phyloP scores from a whole-genome alignment of 495 filamentous ascomycete genomes.

The Sordaria brevicollis region DNA sequence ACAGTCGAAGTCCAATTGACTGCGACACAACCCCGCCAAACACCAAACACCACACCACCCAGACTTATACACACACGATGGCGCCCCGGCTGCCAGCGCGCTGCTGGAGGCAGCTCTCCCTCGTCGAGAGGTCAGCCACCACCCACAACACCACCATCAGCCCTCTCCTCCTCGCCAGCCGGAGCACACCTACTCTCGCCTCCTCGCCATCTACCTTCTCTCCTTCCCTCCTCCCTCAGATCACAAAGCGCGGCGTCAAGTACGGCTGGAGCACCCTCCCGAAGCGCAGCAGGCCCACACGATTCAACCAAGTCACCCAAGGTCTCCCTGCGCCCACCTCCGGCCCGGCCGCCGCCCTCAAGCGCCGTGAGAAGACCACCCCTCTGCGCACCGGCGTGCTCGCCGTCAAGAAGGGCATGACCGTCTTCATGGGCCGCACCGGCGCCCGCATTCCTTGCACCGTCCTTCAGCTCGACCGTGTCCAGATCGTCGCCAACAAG shows the following conservation, averaged over 20 bases:
- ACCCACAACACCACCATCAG: slow-evolving; percentile 12
- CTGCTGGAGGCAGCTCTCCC: slow-evolving; percentile 29
- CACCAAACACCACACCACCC: slow-evolving; percentile 4
- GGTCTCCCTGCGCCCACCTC: slow-evolving; percentile 51
- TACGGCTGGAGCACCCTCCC: slow-evolving; percentile 44
- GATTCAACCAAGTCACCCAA: slow-evolving; percentile 41
- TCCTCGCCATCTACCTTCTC: slow-evolving; percentile 15
- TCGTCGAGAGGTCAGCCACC: slow-evolving; percentile 17
- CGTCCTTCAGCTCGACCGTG: slow-evolving; percentile 85
- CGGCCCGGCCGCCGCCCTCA: slow-evolving; percentile 68
- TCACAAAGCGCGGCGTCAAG: slow-evolving; percentile 37
- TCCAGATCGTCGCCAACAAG: slow-evolving; percentile 80
- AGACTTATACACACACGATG: slow-evolving; percentile 22
- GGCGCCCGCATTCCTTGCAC: slow-evolving; percentile 78
- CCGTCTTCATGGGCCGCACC: slow-evolving; percentile 70
- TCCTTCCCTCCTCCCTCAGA: slow-evolving; percentile 31
- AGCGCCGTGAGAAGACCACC: slow-evolving; percentile 63
- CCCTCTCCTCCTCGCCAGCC: slow-evolving; percentile 21
- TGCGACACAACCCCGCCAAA: neutral
- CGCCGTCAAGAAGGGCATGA: slow-evolving; percentile 90
- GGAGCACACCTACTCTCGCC: slow-evolving; percentile 12
- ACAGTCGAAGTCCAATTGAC: neutral
- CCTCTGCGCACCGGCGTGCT: slow-evolving; percentile 75
- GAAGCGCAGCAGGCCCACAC: slow-evolving; percentile 22
- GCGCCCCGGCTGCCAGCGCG: slow-evolving; percentile 42